phyloP scores from a whole-genome alignment of 345 rosid species.

The Citrus sp. region DNA sequence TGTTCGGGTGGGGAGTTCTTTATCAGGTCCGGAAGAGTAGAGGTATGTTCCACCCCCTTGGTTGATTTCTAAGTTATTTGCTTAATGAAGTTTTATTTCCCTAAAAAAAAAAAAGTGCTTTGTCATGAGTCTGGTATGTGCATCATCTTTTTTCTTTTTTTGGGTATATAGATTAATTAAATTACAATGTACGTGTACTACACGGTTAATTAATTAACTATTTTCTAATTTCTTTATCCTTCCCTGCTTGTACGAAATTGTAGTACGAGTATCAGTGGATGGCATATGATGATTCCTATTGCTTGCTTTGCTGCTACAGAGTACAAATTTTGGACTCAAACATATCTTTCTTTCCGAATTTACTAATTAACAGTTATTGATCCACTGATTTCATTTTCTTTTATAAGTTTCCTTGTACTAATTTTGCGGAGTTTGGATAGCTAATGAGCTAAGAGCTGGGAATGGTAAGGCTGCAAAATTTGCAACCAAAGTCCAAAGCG shows the following conservation, averaged over 20 bases:
- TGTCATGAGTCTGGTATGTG: slow-evolving; percentile 39
- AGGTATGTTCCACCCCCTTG: too few species aligned
- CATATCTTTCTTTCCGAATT: not conserved
- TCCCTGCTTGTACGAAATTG: slow-evolving; percentile 26
- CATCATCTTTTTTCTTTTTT: slow-evolving; percentile 36
- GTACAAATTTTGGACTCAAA: slow-evolving; percentile 9
- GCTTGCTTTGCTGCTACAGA: slow-evolving; percentile 47
- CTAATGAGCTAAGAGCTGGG: slow-evolving; percentile 48
- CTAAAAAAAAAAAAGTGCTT: too few species aligned
- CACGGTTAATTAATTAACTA: slow-evolving; percentile 26
- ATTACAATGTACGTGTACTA: slow-evolving; percentile 41
- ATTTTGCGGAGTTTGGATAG: slow-evolving; percentile 43
- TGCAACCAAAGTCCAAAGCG: slow-evolving; percentile 25
- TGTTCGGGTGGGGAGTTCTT: too few species aligned
- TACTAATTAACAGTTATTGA: not conserved
- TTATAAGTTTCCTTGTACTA: not conserved
- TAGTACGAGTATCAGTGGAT: slow-evolving; percentile 43
- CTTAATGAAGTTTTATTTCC: too few species aligned
- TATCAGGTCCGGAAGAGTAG: too few species aligned
- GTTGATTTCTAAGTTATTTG: too few species aligned
- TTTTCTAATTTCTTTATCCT: not conserved
- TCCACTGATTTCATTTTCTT: not conserved
- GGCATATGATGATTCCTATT: slow-evolving; percentile 48
- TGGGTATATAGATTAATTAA: slow-evolving; percentile 54
- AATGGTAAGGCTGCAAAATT: slow-evolving; percentile 40